A percentile compares a stretch with the other conserved stretches of the same genome.
Conservation (phyloP, 2,329 filamentous ascomycete species). For the Phaeoacremonium minimum region DNA sequence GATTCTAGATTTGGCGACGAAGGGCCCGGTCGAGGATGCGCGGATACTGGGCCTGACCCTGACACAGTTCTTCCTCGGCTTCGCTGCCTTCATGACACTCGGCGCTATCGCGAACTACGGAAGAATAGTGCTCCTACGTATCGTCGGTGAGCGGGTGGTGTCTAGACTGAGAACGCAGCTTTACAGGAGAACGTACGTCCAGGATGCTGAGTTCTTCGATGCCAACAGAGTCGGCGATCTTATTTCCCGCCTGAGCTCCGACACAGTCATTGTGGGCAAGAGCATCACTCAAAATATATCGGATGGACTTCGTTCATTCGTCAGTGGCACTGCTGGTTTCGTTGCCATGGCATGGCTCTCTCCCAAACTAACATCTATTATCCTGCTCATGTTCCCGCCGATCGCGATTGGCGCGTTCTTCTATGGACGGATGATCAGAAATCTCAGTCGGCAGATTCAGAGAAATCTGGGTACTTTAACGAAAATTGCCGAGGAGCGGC, state of each 20-base stretch:
- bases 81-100: constrained; percentile 71
- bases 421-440: constrained; percentile 84
- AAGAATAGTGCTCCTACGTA: constrained; percentile 85
- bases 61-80: constrained; percentile 80
- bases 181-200: constrained; percentile 88
- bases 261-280: constrained; percentile 97
- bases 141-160: constrained; percentile 93
- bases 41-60: constrained; percentile 80
- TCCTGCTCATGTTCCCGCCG: constrained; percentile 84
- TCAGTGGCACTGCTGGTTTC: constrained; percentile 87
- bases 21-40: constrained; percentile 59
- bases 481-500: constrained; percentile 96
- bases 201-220: constrained; percentile 98
- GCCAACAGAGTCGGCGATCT: constrained; percentile 94
- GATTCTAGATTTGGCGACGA: constrained; percentile 87
- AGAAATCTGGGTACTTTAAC: constrained; percentile 88
- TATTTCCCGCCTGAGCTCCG: constrained; percentile 90
- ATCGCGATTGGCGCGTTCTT: constrained; percentile 88
- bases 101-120: constrained; percentile 92
- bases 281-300: constrained; percentile 97
- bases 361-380: constrained; percentile 80
- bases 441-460: constrained; percentile 87
- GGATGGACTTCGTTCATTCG: constrained; percentile 85
- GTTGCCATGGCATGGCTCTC: constrained; percentile 95
- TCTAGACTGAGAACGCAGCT: constrained; percentile 83